Evolutionary conservation across 257 asterid species (phyloP).

Genomic region (Petrea volubilis): DNA sequence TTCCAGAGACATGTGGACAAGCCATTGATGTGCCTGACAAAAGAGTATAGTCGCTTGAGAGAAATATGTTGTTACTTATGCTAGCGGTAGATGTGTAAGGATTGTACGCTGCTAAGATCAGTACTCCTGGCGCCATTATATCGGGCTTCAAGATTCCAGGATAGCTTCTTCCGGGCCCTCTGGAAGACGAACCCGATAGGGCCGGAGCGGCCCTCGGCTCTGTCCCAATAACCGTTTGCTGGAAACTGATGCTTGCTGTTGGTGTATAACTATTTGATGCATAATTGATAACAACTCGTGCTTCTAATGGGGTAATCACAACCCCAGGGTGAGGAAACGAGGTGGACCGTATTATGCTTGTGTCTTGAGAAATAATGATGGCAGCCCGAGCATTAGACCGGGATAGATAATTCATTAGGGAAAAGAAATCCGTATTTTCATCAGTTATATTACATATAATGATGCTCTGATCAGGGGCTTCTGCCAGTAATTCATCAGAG

Average conservation of each 20-base stretch:
- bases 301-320: slow-evolving; percentile 31
- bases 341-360: slow-evolving; percentile 14
- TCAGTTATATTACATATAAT: slow-evolving; percentile 22
- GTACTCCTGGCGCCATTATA: slow-evolving; percentile 42
- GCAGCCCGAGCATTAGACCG: slow-evolving; percentile 29
- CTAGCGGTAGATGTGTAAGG: slow-evolving; percentile 9
- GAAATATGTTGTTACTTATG: slow-evolving; percentile 22
- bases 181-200: slow-evolving; percentile 26
- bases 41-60: slow-evolving; percentile 23
- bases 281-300: slow-evolving; percentile 23
- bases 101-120: slow-evolving; percentile 33
- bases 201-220: slow-evolving; percentile 42
- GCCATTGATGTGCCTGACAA: slow-evolving; percentile 49
- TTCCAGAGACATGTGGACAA: slow-evolving; percentile 50
- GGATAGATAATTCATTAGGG: not conserved
- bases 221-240: slow-evolving; percentile 35
- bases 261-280: slow-evolving; percentile 9
- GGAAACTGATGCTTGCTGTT: slow-evolving; percentile 32
- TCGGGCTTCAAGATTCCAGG: slow-evolving; percentile 40
- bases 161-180: slow-evolving; percentile 39
- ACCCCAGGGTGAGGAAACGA: slow-evolving; percentile 35
- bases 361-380: slow-evolving; percentile 28
- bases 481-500: slow-evolving; percentile 15
- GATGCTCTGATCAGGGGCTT: slow-evolving; percentile 25
- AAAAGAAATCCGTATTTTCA: not conserved